Conservation (phyloP, 2,329 filamentous ascomycete species). For the Shiraia bambusicola region DNA sequence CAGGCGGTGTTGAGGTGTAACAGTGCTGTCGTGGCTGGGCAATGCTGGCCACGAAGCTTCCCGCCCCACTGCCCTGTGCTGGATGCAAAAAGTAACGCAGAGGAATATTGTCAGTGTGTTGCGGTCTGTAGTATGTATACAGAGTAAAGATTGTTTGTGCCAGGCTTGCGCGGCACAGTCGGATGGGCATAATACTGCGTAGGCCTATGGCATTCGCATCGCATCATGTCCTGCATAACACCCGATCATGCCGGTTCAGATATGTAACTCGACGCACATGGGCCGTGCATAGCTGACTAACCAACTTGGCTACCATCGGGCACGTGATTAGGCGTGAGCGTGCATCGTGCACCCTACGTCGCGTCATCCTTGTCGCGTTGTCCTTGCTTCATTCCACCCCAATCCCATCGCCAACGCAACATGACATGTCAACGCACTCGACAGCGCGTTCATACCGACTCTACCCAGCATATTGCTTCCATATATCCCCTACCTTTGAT, state of each 20-base stretch:
- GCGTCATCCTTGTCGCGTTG: slow-evolving; percentile 21
- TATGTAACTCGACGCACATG: slow-evolving; percentile 1
- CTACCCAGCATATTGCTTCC: slow-evolving; percentile 63
- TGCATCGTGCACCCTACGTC: slow-evolving; percentile 11
- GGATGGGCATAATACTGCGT: slow-evolving; percentile 22
- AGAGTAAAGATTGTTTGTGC: slow-evolving; percentile 9
- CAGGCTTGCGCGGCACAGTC: slow-evolving; percentile 29
- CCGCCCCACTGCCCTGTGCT: slow-evolving; percentile 14
- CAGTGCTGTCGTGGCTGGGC: slow-evolving; percentile 17
- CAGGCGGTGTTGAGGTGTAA: slow-evolving; percentile 28
- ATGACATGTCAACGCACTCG: slow-evolving; percentile 35
- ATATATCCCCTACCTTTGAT: slow-evolving; percentile 61
- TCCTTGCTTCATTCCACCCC: slow-evolving; percentile 6
- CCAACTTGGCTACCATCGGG: too few relatives aligned
- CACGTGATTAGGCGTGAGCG: slow-evolving; percentile 17
- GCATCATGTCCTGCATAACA: slow-evolving; percentile 23
- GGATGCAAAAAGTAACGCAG: slow-evolving; percentile 13
- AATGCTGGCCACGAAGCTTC: slow-evolving; percentile 12
- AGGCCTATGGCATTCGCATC: slow-evolving; percentile 11
- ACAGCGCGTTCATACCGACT: slow-evolving; percentile 36
- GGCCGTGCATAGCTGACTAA: not conserved
- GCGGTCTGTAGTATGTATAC: slow-evolving; percentile 29
- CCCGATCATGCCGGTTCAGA: slow-evolving; percentile 19
- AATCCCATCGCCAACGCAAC: slow-evolving; percentile 21
- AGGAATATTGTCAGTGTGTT: slow-evolving; percentile 5